Base-by-base conservation (phyloP, 2,329 filamentous ascomycete species). In the Thelonectria rubi region DNA sequence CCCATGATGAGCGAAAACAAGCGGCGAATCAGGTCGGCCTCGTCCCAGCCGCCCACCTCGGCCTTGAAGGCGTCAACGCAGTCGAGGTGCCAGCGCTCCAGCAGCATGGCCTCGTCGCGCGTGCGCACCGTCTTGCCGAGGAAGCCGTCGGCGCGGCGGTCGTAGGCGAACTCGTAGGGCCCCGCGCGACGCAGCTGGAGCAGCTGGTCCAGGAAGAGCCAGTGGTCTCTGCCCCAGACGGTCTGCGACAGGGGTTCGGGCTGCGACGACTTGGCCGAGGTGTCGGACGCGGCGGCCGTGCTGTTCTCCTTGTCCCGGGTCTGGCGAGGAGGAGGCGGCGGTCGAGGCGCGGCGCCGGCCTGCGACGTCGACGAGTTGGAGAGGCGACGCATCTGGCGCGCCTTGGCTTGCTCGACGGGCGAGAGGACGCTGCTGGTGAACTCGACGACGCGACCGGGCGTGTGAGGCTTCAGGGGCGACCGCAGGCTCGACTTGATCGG, bases 71-170 rank as follows among this genome's bases (percentile, higher is more conserved):
- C 84, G 60, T 86, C 82, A 21, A 87, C 79, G 55, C 86, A 79
- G 60, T 88, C 85, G 17, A 87, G 73, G 61, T 88, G 86, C 85
- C 85, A 87, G 58, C 77, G 71, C 72, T 86, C 80, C 17, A 88
- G 75, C 20, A 76, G 63, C 75, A 88, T 76, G 5, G 74, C 72
- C 70, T 80, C 76, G 47, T 79, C 82, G 37, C 82, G 79, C 26
- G 81, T 79, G 21, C 73, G 71, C 58, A 87, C 80, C 24, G 76
- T 78, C 69, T 81, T 84, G 58, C 84, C 83, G 2, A 86, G 74
- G 32, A 83, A 77, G 43, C 72, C 69, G 43, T 73, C 71, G 1
- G 76, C 72, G 15, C 68, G 66, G 10, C 69, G 73, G 49, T 73
- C 61, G 59, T 73, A 74, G 18, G 60, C 51, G 2, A 65, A 57